Conservation (phyloP, 768 basidiomycete species). For the Naematelia encephala region DNA sequence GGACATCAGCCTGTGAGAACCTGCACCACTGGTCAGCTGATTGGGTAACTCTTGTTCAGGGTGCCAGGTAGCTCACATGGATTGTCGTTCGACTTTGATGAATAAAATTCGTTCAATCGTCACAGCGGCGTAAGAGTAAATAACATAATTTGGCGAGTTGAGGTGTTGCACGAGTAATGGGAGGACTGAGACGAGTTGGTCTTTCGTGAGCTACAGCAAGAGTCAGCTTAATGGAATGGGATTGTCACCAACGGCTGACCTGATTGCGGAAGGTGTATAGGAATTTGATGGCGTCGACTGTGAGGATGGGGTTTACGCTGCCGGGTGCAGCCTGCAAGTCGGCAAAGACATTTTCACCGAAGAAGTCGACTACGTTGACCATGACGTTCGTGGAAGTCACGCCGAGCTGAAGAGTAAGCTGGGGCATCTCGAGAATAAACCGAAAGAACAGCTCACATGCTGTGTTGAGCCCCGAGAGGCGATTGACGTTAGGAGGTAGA, state of each 20-base stretch:
- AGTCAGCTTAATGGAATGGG: constrained; percentile 2
- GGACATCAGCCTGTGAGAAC: constrained; percentile 82
- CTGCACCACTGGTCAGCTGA: constrained; percentile 52
- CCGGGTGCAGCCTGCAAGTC: constrained; percentile 72
- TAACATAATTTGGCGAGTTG: constrained; percentile 78
- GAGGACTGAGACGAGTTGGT: constrained; percentile 84
- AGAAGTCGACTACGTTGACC: constrained; percentile 92
- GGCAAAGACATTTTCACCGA: constrained; percentile 81
- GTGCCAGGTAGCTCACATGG: constrained; percentile 65
- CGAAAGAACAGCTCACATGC: constrained; percentile 61
- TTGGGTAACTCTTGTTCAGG: neutral
- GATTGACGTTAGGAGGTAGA: constrained; percentile 88
- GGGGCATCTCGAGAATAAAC: neutral
- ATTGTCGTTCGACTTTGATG: constrained; percentile 72
- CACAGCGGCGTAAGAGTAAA: constrained; percentile 93
- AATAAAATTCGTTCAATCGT: constrained; percentile 93
- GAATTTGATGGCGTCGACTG: constrained; percentile 95
- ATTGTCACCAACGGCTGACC: constrained; percentile 53
- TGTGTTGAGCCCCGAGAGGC: constrained; percentile 84
- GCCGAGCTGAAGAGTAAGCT: constrained; percentile 62
- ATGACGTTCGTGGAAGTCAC: constrained; percentile 89
- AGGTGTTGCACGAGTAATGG: constrained; percentile 82
- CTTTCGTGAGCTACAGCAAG: constrained; percentile 71
- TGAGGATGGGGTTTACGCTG: constrained; percentile 78
- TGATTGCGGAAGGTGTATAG: constrained; percentile 94